A percentile compares a stretch with the other conserved stretches of the same genome.
These are phyloP conservation scores for Filosporella fistucella DNA, from an alignment of 495 filamentous ascomycete species.

Conservation along the genomic window DNA sequence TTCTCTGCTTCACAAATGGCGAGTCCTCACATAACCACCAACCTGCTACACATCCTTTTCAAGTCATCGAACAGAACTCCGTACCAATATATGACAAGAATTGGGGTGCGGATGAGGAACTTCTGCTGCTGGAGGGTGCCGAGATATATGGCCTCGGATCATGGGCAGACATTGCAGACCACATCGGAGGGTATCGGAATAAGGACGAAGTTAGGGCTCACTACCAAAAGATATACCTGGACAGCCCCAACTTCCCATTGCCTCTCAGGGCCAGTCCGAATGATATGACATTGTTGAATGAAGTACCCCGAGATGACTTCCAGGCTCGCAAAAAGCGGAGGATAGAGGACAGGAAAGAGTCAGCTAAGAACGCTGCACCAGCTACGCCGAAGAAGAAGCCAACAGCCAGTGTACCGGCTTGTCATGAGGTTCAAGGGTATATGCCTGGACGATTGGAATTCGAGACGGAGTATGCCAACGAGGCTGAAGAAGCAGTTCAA, in stretches of 20 bases:
- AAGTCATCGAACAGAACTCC: conserved; percentile 96
- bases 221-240: conserved; percentile 82
- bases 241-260: conserved; percentile 78
- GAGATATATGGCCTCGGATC: conserved; percentile 96
- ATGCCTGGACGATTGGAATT: conserved; percentile 98
- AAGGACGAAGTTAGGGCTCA: conserved; percentile 96
- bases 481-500: conserved; percentile 96
- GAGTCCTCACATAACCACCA: conserved; percentile 74
- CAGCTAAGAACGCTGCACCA: conserved; percentile 75
- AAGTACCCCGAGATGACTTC: conserved; percentile 86
- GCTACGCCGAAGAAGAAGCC: conserved; percentile 92
- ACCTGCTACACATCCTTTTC: conserved; percentile 77
- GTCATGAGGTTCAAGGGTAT: conserved; percentile 96
- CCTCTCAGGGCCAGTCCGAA: conserved; percentile 77
- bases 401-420: conserved; percentile 86
- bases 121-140: conserved; percentile 88
- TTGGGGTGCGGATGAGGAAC: conserved; percentile 97
- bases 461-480: conserved; percentile 95
- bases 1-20: conserved; percentile 86
- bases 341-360: conserved; percentile 90
- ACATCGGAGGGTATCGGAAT: conserved; percentile 89
- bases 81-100: conserved; percentile 93
- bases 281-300: conserved; percentile 69
- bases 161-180: conserved; percentile 97
- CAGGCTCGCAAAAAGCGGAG: conserved; percentile 89